These are phyloP conservation scores for Neonectria punicea DNA, from an alignment of 2,329 filamentous ascomycete genomes.

Conservation along the genomic window DNA sequence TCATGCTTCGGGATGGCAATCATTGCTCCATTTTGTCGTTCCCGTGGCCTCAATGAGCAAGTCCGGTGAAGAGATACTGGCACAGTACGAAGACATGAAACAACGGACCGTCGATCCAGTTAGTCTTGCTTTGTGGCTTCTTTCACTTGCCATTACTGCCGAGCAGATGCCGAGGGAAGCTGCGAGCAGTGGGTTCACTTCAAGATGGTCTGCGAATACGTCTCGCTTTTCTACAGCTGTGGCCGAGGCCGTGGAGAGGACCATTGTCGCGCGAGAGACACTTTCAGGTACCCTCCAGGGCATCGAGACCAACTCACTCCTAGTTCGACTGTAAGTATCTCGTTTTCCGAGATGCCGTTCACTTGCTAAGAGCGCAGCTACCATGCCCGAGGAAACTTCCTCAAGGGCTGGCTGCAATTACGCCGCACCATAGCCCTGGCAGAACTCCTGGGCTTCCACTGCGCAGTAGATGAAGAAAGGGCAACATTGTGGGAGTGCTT, in stretches of 20 bases:
- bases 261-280: background rate
- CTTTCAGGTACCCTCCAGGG: background rate
- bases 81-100: background rate
- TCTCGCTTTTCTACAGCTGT: background rate
- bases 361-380: background rate
- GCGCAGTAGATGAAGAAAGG: background rate
- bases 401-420: background rate
- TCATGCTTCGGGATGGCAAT: background rate
- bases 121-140: background rate
- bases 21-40: background rate
- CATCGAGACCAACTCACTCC: background rate
- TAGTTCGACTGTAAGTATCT: background rate
- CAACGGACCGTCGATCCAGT: background rate
- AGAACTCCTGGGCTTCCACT: background rate
- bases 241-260: slow-evolving; percentile 2
- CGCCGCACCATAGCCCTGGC: background rate
- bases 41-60: background rate
- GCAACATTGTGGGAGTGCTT: background rate
- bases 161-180: background rate
- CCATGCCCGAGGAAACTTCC: background rate
- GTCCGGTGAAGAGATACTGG: background rate
- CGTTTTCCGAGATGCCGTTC: background rate
- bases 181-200: background rate
- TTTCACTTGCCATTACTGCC: background rate
- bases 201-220: background rate